Base-by-base conservation (phyloP, 164 flowering plant genomes). In the Umbellularia californica region DNA sequence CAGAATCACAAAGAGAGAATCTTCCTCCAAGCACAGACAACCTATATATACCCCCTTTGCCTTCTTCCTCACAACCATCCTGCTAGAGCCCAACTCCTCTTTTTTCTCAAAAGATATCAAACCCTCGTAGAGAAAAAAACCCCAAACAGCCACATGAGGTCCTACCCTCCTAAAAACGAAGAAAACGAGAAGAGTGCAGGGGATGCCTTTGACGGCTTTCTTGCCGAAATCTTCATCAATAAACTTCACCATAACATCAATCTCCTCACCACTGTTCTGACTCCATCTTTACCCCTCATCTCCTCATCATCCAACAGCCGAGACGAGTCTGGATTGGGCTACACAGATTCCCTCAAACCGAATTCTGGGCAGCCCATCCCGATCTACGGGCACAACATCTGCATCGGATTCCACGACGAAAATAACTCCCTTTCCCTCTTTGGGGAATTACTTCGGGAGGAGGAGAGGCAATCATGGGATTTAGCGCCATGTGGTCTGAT, bases 361-460 rank as follows among this genome's bases (percentile, higher is more conserved):
- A 95, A 95, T 77, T 92, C 98, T 0, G 98, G 98, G 6, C 95
- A 95, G 77, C 94, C 98, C 3, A 92, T 95, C 7, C 71, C 93
- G 30, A 74, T 95, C 28, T 90, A 91, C 4, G 97, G 93, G 2
- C 95, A 92, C 77, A 88, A 95, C 76, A 81, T 95, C 19, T 93
- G 98, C 65, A 89, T 95, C 58, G 92, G 93, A 41, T 89, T 81
- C 74, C 98, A 88, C 27, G 86, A 88, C 69, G 95, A 93, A 20
- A n/a, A n/a, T n/a, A n/a, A n/a, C n/a, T n/a, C n/a, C n/a, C n/a
- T n/a, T n/a, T n/a, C n/a, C n/a, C n/a, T n/a, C n/a, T n/a, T 95
- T 93, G 76, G 99, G 99, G 79, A 93, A 93, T 84, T 93, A 95
- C 78, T 93, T 93, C 50, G 96, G 93, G 86, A 30, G 33, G 33